A percentile compares a stretch with the other conserved stretches of the same genome.
Evolutionary conservation across 164 flowering plant species (phyloP).

Genomic region (Berberis vulgaris): DNA sequence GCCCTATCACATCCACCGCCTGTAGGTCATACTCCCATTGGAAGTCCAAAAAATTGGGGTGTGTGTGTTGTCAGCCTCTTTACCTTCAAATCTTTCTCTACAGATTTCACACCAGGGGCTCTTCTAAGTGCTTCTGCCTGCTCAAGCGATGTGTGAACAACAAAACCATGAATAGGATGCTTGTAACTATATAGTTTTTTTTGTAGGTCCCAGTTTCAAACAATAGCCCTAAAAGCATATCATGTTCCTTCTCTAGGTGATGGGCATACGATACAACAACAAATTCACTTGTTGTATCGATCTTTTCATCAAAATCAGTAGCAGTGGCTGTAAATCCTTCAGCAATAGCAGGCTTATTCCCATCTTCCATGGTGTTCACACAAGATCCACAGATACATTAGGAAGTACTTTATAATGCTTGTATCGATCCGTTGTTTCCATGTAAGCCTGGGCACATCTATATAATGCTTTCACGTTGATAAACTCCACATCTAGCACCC

Average conservation of each 20-base stretch:
- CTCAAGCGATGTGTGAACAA: slow-evolving; percentile 70
- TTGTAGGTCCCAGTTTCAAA: slow-evolving; percentile 72
- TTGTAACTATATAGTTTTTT: slow-evolving; percentile 83
- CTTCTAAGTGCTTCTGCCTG: slow-evolving; percentile 84
- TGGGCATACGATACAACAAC: slow-evolving; percentile 63
- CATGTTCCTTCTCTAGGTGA: slow-evolving; percentile 86
- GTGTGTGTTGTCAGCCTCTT: slow-evolving; percentile 89
- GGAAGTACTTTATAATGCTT: too few relatives aligned
- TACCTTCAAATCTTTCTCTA: slow-evolving; percentile 94
- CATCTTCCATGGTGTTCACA: too few relatives aligned
- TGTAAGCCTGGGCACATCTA: slow-evolving; percentile 62
- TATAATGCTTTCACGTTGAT: slow-evolving; percentile 63
- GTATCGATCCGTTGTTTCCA: slow-evolving; percentile 34
- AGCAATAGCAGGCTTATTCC: slow-evolving; percentile 5
- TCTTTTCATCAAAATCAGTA: slow-evolving; percentile 67
- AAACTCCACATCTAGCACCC: slow-evolving; percentile 59
- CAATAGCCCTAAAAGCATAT: slow-evolving; percentile 76
- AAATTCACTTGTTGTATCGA: slow-evolving; percentile 68
- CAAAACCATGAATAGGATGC: slow-evolving; percentile 89
- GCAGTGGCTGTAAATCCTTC: slow-evolving; percentile 86
- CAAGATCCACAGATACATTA: too few relatives aligned
- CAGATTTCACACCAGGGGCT: slow-evolving; percentile 75
- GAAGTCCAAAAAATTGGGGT: slow-evolving; percentile 95
- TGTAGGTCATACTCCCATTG: slow-evolving; percentile 98
- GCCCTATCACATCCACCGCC: slow-evolving; percentile 94